Evolutionary conservation across 2,329 filamentous ascomycete genomes (phyloP).

Genomic region (Aspergillus pseudotamarii): DNA sequence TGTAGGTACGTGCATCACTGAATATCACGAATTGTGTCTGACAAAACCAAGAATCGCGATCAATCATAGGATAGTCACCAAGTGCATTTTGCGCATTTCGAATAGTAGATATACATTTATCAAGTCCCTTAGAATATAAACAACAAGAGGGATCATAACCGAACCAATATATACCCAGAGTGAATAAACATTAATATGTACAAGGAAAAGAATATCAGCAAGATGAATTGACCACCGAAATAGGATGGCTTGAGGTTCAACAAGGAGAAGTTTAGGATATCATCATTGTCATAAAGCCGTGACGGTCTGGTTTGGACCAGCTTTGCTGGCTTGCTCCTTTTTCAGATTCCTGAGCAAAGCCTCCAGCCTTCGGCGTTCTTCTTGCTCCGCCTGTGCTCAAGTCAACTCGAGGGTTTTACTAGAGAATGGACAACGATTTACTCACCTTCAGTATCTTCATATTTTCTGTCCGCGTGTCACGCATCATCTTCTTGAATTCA

Average conservation of each 20-base stretch:
- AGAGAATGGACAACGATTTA: constrained; percentile 18
- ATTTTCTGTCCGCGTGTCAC: constrained; percentile 68
- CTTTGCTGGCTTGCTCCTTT: constrained; percentile 45
- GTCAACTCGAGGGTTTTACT: constrained; percentile 20
- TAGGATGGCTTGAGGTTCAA: background rate
- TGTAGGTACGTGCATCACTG: background rate
- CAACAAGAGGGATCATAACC: constrained; percentile 10
- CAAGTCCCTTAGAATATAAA: constrained; percentile 17
- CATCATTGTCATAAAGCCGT: constrained; percentile 40
- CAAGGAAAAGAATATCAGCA: constrained; percentile 18
- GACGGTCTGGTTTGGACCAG: constrained; percentile 35
- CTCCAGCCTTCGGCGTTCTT: constrained; percentile 70
- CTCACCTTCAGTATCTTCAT: constrained; percentile 66
- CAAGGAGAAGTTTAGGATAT: constrained; percentile 14
- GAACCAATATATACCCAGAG: constrained; percentile 4
- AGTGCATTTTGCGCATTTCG: background rate
- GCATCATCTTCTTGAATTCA: constrained; percentile 82
- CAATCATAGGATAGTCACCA: background rate
- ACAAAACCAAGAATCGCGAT: background rate
- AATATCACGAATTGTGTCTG: background rate
- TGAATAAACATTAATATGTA: constrained; percentile 22
- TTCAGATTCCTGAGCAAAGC: constrained; percentile 57
- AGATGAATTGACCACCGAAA: constrained; percentile 12
- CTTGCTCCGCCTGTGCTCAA: constrained; percentile 65
- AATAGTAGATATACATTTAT: constrained; percentile 2